Evolutionary conservation across 2,329 filamentous ascomycete species (phyloP).

Genomic region (Colletotrichum camelliae): DNA sequence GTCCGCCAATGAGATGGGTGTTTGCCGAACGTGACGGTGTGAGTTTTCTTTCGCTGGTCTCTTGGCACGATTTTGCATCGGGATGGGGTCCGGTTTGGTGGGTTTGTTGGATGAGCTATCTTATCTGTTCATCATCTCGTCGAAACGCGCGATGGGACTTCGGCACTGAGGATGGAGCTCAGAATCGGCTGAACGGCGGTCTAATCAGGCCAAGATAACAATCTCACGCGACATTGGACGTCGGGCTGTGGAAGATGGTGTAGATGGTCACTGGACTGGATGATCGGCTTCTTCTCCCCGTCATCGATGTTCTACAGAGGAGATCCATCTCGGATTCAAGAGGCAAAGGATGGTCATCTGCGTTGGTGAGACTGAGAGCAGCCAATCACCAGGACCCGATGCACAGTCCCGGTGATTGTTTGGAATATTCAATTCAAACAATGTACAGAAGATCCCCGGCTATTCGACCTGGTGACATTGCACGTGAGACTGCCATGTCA

Average conservation of each 20-base stretch:
- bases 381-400: neutral
- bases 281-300: neutral
- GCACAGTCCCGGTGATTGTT: neutral
- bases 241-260: neutral
- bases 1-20: neutral
- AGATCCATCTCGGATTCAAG: neutral
- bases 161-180: neutral
- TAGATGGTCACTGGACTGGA: neutral
- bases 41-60: neutral
- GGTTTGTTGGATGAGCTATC: neutral
- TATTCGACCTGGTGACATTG: neutral
- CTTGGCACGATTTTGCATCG: neutral
- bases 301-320: neutral
- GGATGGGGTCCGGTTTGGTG: neutral
- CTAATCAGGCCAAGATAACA: neutral
- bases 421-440: neutral
- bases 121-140: neutral
- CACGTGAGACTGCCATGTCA: neutral
- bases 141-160: neutral
- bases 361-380: neutral
- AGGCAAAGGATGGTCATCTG: neutral
- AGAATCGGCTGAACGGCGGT: neutral
- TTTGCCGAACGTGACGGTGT: neutral
- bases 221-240: neutral
- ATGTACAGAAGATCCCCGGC: neutral